Evolutionary conservation across 2,329 filamentous ascomycete genomes (phyloP), one percentile per base, ranked within the genome.

Genomic region (Ophiostoma sp.): DNA sequence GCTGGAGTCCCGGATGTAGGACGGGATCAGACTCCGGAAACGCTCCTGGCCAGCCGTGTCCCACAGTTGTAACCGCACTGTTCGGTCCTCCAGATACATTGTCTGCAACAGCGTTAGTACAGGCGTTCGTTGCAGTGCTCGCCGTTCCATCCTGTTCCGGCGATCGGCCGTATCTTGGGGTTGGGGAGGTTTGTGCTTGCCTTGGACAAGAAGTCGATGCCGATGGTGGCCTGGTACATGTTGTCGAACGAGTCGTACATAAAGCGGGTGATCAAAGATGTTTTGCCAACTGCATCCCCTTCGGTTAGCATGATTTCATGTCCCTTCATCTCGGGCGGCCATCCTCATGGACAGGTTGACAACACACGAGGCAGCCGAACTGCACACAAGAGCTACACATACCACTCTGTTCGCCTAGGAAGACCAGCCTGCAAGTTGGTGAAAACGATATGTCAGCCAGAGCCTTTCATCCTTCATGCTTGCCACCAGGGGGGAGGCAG

Each of bases 181-280:
- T 3, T 58, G 52, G 4, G 12, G 3, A 12, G n/a, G 9, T 12
- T 16, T 52, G 45, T 5, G 66, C 74, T 78, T 83, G 91, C 92
- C 89, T 99, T 99, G 76, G 93, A 97, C 74, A 99, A 87, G 78
- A 99, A 99, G 81, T 99, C 95, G 82, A 99, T 99, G 76, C 95
- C 95, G 77, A 99, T 98, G 52, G 95, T 99, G 69, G 95, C 95
- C 81, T 99, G 95, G 82, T 99, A 99, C 85, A 94, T 98, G 82
- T 96, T 97, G 84, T 99, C 95, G 84, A 99, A 99, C 64, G 95
- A 98, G 81, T 99, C 95, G 85, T 99, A 99, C 95, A 99, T 99
- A 84, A 99, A 99, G 73, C 95, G 89, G 73, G 95, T 99, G 79
- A 99, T 99, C 75, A 99, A 83, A 71, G 95, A 99, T 44, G 95